Percentiles rank a stretch among this genome's conserved stretches.
phyloP scores from a whole-genome alignment of 208 protist species.

The Wallacemonas sp. region DNA sequence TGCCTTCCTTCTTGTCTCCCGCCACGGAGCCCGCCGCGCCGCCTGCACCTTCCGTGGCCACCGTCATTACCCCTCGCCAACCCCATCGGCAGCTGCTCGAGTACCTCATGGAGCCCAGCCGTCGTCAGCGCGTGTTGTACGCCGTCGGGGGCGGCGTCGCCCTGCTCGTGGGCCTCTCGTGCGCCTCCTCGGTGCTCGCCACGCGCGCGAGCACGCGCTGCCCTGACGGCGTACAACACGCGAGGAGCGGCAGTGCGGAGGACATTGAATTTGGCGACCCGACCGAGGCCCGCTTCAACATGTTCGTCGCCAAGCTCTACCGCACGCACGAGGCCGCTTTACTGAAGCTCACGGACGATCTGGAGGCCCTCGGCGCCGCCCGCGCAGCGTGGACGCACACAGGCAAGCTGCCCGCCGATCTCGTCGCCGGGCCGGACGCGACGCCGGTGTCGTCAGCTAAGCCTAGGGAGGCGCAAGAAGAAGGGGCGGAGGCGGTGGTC shows the following conservation, averaged over 20 bases:
- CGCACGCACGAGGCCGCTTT: constrained; percentile 44
- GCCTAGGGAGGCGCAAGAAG: not conserved
- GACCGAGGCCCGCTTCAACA: constrained; percentile 45
- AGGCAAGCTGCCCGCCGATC: not conserved
- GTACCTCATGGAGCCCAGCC: not conserved
- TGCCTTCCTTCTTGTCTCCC: constrained; percentile 9
- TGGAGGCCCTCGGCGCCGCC: constrained; percentile 36
- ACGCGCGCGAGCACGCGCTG: not conserved
- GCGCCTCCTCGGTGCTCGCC: not conserved
- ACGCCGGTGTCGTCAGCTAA: not conserved
- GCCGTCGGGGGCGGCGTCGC: not conserved
- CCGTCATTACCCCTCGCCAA: too few relatives aligned
- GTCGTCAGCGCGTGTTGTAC: constrained; percentile 6
- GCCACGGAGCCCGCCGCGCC: not conserved
- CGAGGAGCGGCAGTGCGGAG: constrained; percentile 32
- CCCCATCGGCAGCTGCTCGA: constrained; percentile 11
- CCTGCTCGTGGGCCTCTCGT: not conserved
- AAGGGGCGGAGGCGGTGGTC: not conserved
- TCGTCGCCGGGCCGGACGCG: not conserved
- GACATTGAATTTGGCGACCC: constrained; percentile 57
- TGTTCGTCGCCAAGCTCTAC: constrained; percentile 37
- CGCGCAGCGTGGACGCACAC: not conserved
- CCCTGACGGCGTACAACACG: not conserved
- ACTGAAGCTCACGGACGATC: constrained; percentile 29
- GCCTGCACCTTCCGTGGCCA: not conserved